phyloP scores from a whole-genome alignment of 2,329 filamentous ascomycete genomes.

The Lomentospora prolificans region DNA sequence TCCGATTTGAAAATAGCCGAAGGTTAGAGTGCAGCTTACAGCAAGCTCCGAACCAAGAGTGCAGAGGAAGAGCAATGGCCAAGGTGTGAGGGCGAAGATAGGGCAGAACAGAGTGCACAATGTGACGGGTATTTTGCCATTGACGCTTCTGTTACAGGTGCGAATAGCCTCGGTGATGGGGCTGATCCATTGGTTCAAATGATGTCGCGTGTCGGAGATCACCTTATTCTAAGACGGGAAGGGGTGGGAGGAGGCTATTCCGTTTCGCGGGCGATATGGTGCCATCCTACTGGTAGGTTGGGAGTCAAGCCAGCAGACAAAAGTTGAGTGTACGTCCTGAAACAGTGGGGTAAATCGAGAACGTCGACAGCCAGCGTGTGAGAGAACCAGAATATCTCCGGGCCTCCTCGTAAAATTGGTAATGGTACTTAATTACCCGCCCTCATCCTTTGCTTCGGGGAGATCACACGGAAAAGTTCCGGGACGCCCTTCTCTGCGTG shows the following conservation, averaged over 20 bases:
- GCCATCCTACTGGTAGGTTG: too few species aligned
- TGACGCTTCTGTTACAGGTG: slow-evolving; percentile 5
- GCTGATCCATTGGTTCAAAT: neutral
- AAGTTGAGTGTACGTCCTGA: neutral
- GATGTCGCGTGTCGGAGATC: slow-evolving; percentile 3
- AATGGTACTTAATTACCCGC: neutral
- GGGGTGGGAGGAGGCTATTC: neutral
- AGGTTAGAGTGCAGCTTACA: neutral
- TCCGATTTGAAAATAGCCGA: slow-evolving; percentile 4
- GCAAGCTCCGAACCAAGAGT: neutral
- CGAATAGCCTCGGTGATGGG: slow-evolving; percentile 2
- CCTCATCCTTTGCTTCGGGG: neutral
- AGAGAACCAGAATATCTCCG: too few species aligned
- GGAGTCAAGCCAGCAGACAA: neutral
- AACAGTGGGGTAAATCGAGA: neutral
- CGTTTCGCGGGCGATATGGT: neutral
- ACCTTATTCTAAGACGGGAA: neutral
- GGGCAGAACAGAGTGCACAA: neutral
- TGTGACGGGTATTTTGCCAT: neutral
- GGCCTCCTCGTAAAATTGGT: neutral
- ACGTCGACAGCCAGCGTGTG: too few species aligned
- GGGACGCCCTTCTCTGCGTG: neutral
- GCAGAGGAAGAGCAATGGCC: neutral
- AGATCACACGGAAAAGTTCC: slow-evolving; percentile 3
- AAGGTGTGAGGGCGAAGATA: neutral